Percentiles rank a stretch among this genome's conserved stretches.
These are phyloP conservation scores for Lasiodiplodia gonubiensis DNA, from an alignment of 2,329 filamentous ascomycete species.

Conservation along the genomic window DNA sequence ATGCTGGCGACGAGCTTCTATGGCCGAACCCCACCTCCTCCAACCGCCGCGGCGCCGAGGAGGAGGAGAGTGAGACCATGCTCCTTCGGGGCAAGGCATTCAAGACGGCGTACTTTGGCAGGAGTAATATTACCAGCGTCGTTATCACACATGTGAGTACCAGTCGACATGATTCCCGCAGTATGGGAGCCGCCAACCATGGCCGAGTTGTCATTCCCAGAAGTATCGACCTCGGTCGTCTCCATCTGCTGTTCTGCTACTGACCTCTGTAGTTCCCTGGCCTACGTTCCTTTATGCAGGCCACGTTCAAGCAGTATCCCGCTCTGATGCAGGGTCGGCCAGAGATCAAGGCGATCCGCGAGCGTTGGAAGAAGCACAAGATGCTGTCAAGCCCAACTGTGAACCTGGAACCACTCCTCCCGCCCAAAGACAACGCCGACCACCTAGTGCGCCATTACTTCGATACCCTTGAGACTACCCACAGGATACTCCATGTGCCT, in stretches of 20 bases:
- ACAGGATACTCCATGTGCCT: constrained; percentile 35
- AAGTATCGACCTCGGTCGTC: neutral
- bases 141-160: constrained; percentile 41
- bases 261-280: constrained; percentile 42
- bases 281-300: constrained; percentile 35
- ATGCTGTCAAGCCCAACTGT: neutral
- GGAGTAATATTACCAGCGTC: constrained; percentile 46
- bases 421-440: constrained; percentile 12
- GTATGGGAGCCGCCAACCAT: neutral
- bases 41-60: neutral
- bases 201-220: neutral
- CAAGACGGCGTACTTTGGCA: constrained; percentile 53
- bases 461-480: constrained; percentile 20
- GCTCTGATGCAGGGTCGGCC: constrained; percentile 39
- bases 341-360: constrained; percentile 41
- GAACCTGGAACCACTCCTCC: constrained; percentile 19
- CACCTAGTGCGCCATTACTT: constrained; percentile 25
- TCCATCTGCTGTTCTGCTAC: neutral
- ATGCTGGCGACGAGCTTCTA: constrained; percentile 28
- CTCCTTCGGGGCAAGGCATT: constrained; percentile 52
- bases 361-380: constrained; percentile 26
- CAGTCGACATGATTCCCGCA: constrained; percentile 9
- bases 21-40: constrained; percentile 30
- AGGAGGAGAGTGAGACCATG: constrained; percentile 42
- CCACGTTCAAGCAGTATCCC: constrained; percentile 36